Base-by-base conservation (phyloP, 495 filamentous ascomycete species). In the Hyaloscypha finlandica region DNA sequence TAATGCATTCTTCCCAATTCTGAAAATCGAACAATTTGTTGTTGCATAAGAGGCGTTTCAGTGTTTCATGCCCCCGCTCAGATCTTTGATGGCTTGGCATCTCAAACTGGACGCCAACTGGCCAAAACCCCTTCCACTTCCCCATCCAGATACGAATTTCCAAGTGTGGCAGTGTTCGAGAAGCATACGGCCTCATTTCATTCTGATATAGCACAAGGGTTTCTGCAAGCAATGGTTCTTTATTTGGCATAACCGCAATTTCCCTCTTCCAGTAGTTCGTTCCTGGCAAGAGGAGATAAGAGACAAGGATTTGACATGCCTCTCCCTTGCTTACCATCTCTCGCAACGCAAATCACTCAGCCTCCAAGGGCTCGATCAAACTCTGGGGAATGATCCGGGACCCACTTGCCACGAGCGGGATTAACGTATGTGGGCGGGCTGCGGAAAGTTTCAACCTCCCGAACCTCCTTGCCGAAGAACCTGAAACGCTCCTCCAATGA, bases 41-140 rank as follows among this genome's bases (percentile, higher is more conserved):
- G 11, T 16, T 48, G 16, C 42, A 48, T 19, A 4, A 14, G 42
- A 19, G 16, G 14, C 6, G 16, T 48, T 19, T 48, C 42, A 48
- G 11, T 37, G 42, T 48, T 48, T 48, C 16, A 19, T 19, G 16
- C 16, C 11, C 42, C 42, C 42, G 16, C 42, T 48, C 42, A 48
- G 42, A 48, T 48, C 42, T 48, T 48, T 19, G 42, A 48, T 48
- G 42, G 42, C 42, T 48, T 48, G 42, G 42, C 16, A 48, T 48
- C 9, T 48, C 42, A 48, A 14, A 37, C 35, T 37, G 8, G 8
- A 37, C 12, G 35, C 35, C 35, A 6, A 37, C 35, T 3, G 35
- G 42, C 42, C 16, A 48, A 19, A 16, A 16, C 42, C 42, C 42
- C 42, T 48, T 4, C 42, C 42, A 48, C 42, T 1, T 48, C 42